Evolutionary conservation across 768 basidiomycete species (phyloP), one percentile per base, ranked within the genome.

Genomic region (Daedalea quercina): DNA sequence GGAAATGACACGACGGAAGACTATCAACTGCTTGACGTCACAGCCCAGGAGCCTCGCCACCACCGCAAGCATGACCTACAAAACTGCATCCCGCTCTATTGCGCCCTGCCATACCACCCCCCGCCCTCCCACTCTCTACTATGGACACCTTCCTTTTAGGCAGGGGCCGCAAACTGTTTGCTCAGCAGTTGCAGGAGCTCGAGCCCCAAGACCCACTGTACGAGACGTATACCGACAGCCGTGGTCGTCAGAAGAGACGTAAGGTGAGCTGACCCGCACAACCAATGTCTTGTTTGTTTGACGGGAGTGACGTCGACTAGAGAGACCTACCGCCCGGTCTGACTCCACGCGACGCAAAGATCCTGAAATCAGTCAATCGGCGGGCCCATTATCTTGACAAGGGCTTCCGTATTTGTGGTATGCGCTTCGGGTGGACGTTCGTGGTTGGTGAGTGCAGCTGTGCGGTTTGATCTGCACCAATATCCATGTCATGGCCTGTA

Each of bases 301-400:
- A 22, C 22, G 17, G 17, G 20, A 4, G n/a, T 37, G 17, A n/a
- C 8, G 20, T 19, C 12, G n/a, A n/a, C n/a, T 54, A 89, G 87
- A 80, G 90, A 37, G 79, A 74, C 17, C 67, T 79, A 0, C 93
- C 93, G 0, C 80, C 81, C 9, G 92, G 92, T 0, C 76, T 96
- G 2, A 87, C 88, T 0, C 65, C 75, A 15, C 79, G 87, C 22
- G 94, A 96, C 58, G 78, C 78, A 34, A 79, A 79, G 46, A 84
- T 93, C 47, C 74, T 96, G 40, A 78, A 77, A 58, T 79, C 83
- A 19, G 82, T 96, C 28, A 81, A 88, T 62, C 75, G 77, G 31
- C 76, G 91, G 6, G 92, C 91, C 1, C 89, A 88, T 60, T 81
- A 85, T 64, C 84, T 96, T 51, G 94, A 96, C 71, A 93, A 90